Percentiles rank a stretch among this genome's conserved stretches.
Conservation (phyloP, 2,329 filamentous ascomycete genomes). For the Colletotrichum sp. region DNA sequence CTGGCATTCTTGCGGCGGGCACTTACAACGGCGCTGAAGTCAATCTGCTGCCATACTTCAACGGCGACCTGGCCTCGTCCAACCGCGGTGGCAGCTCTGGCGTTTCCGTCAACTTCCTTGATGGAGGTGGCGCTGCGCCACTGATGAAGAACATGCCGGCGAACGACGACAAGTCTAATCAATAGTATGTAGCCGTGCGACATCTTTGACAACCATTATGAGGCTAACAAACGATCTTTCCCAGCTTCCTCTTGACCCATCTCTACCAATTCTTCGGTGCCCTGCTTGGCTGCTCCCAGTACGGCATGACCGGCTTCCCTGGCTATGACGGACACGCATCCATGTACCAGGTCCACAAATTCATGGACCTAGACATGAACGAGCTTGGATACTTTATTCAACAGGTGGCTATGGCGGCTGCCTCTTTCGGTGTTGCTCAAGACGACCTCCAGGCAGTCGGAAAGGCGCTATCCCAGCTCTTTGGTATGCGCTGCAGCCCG, state of each 20-base stretch:
- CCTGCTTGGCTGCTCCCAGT: conserved; percentile 59
- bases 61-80: conserved; percentile 55
- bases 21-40: conserved; percentile 55
- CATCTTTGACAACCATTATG: not conserved
- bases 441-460: conserved; percentile 56
- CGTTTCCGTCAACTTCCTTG: conserved; percentile 63
- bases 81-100: conserved; percentile 53
- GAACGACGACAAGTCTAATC: conserved; percentile 52
- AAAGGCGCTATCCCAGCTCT: conserved; percentile 51
- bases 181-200: conserved; percentile 51
- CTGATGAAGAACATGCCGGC: conserved; percentile 61
- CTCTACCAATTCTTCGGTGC: conserved; percentile 67
- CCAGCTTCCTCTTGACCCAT: conserved; percentile 62
- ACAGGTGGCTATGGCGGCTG: conserved; percentile 61
- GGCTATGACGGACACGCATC: conserved; percentile 50
- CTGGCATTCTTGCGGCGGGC: conserved; percentile 62
- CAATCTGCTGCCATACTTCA: conserved; percentile 66
- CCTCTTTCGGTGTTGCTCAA: conserved; percentile 63
- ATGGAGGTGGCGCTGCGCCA: conserved; percentile 61
- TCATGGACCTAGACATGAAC: conserved; percentile 59
- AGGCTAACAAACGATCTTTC: not conserved
- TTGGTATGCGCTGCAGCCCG: conserved; percentile 57
- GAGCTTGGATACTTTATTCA: conserved; percentile 65
- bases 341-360: conserved; percentile 62
- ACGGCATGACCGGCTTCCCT: conserved; percentile 54